Conservation (phyloP, 2,329 filamentous ascomycete genomes). For the Nemania sp. region DNA sequence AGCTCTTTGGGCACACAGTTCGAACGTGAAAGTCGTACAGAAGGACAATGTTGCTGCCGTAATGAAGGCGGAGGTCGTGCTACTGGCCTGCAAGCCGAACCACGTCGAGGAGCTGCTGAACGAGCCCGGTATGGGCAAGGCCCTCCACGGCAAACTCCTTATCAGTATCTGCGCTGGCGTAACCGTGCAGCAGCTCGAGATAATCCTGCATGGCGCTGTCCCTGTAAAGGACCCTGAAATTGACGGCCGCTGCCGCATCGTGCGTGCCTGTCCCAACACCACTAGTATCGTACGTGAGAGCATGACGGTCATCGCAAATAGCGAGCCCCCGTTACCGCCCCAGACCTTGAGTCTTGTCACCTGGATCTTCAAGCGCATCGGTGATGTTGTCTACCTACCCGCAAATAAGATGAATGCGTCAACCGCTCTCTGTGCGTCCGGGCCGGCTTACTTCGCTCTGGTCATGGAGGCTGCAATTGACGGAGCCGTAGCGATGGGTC, state of each 20-base stretch:
- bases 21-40: constrained; percentile 73
- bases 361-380: constrained; percentile 83
- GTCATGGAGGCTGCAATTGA: constrained; percentile 81
- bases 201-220: constrained; percentile 69
- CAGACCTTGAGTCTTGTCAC: constrained; percentile 69
- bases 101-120: constrained; percentile 76
- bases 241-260: constrained; percentile 70
- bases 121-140: constrained; percentile 75
- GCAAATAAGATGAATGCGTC: constrained; percentile 76
- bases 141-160: constrained; percentile 81
- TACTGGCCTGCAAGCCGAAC: constrained; percentile 85
- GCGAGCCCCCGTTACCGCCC: constrained; percentile 67
- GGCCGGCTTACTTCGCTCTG: constrained; percentile 80
- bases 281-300: constrained; percentile 81
- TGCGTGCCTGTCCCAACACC: constrained; percentile 88
- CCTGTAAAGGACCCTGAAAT: constrained; percentile 60
- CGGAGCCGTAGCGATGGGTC: constrained; percentile 81
- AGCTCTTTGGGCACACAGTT: constrained; percentile 72
- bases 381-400: constrained; percentile 76
- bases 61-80: constrained; percentile 75
- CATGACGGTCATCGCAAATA: constrained; percentile 82
- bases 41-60: constrained; percentile 78
- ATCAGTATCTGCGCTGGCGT: constrained; percentile 86
- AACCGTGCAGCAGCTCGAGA: constrained; percentile 74
- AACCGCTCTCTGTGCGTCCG: constrained; percentile 80